These are phyloP conservation scores for Cladosporium sp. DNA, from an alignment of 2,329 filamentous ascomycete species.

Conservation along the genomic window DNA sequence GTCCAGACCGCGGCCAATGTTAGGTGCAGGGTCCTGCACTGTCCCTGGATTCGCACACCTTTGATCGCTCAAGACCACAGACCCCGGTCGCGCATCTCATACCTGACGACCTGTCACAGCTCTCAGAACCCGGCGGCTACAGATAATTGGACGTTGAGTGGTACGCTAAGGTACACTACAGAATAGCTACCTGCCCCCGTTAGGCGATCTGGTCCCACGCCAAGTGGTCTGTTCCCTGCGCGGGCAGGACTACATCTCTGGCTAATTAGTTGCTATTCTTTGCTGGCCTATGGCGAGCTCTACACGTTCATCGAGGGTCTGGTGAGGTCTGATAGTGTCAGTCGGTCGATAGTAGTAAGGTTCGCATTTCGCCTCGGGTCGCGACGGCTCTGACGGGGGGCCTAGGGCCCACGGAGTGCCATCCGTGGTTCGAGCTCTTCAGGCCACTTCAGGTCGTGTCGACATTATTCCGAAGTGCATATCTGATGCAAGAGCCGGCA, in stretches of 20 bases:
- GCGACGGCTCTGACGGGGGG: not conserved
- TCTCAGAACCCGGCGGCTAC: conserved; percentile 17
- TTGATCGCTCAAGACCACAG: conserved; percentile 2
- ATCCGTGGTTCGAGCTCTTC: not conserved
- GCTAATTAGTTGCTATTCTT: conserved; percentile 13
- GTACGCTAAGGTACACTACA: conserved; percentile 6
- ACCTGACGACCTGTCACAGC: conserved; percentile 5
- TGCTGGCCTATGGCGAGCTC: conserved; percentile 9
- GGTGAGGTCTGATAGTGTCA: not conserved
- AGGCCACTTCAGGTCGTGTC: conserved; percentile 10
- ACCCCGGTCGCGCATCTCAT: conserved; percentile 8
- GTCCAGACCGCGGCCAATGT: conserved; percentile 17
- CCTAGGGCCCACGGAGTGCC: not conserved
- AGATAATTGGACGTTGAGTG: conserved; percentile 13
- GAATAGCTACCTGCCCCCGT: conserved; percentile 10
- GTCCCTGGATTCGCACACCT: conserved; percentile 19
- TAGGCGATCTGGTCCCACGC: conserved; percentile 4
- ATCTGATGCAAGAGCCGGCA: not conserved
- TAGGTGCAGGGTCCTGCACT: conserved; percentile 3
- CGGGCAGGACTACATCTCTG: not conserved
- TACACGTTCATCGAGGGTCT: not conserved
- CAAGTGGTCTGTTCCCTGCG: not conserved
- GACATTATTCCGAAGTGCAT: conserved; percentile 23
- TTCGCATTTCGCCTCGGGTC: conserved; percentile 11
- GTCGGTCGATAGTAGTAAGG: not conserved